Evolutionary conservation across 495 filamentous ascomycete genomes (phyloP).

Genomic region (Beverwykella pulmonaria): DNA sequence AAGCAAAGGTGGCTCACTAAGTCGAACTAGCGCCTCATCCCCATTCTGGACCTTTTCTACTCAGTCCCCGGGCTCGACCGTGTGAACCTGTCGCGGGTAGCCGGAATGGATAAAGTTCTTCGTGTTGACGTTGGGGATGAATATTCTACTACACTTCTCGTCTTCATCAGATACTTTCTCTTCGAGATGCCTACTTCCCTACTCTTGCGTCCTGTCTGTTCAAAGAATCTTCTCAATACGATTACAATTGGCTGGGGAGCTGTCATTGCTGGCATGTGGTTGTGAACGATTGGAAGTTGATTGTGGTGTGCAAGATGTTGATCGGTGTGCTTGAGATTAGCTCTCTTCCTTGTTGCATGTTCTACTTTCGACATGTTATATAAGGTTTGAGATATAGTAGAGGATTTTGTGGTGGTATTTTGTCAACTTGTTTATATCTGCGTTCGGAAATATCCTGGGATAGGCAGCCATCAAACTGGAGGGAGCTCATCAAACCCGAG

Average conservation of each 20-base stretch:
- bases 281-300: constrained; percentile 29
- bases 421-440: constrained; percentile 30
- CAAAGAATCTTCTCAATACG: constrained; percentile 14
- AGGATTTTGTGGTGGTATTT: constrained; percentile 30
- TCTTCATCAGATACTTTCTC: constrained; percentile 36
- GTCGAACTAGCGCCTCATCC: constrained; percentile 34
- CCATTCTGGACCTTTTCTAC: constrained; percentile 33
- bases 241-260: constrained; percentile 25
- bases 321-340: constrained; percentile 35
- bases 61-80: constrained; percentile 33
- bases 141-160: constrained; percentile 29
- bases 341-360: constrained; percentile 33
- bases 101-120: constrained; percentile 36
- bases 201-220: constrained; percentile 15
- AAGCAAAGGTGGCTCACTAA: constrained; percentile 26
- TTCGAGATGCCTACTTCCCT: constrained; percentile 34
- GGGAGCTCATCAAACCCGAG: too few relatives aligned
- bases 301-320: constrained; percentile 31
- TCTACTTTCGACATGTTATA: constrained; percentile 30
- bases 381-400: constrained; percentile 29
- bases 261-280: constrained; percentile 31
- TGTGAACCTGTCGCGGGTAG: constrained; percentile 32
- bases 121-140: constrained; percentile 29
- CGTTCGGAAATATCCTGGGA: constrained; percentile 32
- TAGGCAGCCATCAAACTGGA: constrained; percentile 26